Evolutionary conservation across 2,329 filamentous ascomycete species (phyloP).

Genomic region (Aspergillus udagawae): DNA sequence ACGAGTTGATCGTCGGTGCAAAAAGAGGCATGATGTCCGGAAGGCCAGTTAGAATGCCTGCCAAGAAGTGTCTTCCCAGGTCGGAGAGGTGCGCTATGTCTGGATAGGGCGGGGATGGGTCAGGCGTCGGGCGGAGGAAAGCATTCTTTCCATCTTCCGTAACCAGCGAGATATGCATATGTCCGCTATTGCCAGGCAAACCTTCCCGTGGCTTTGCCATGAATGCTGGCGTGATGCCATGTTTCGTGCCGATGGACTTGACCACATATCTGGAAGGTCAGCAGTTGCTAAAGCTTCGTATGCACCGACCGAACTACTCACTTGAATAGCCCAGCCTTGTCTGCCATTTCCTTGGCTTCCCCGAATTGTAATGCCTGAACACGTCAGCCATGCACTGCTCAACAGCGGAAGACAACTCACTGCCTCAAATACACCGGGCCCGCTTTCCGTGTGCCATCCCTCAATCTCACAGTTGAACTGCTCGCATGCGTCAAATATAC

Average conservation of each 20-base stretch:
- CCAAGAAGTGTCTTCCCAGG: conserved; percentile 86
- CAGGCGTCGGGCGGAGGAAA: conserved; percentile 67
- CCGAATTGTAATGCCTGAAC: conserved; percentile 74
- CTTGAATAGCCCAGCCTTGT: conserved; percentile 90
- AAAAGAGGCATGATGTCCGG: conserved; percentile 95
- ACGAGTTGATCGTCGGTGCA: conserved; percentile 93
- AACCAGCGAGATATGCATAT: conserved; percentile 89
- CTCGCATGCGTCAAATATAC: conserved; percentile 74
- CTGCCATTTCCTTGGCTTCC: conserved; percentile 84
- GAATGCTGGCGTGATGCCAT: conserved; percentile 93
- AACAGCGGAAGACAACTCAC: conserved; percentile 40
- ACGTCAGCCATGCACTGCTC: conserved; percentile 11
- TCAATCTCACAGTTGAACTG: conserved; percentile 79
- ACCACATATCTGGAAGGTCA: conserved; percentile 62
- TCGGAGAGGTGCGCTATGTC: conserved; percentile 82
- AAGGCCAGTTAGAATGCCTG: conserved; percentile 80
- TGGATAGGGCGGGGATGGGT: conserved; percentile 66
- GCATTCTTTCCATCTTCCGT: conserved; percentile 79
- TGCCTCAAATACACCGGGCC: conserved; percentile 92
- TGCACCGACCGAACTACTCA: conserved; percentile 30
- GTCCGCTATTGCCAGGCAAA: conserved; percentile 88
- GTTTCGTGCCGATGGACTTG: conserved; percentile 80
- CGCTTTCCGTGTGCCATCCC: conserved; percentile 93
- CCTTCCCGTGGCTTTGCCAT: conserved; percentile 96
- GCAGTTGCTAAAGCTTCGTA: conserved; percentile 6